These are phyloP conservation scores for Paramecium primaurelia DNA, from an alignment of 73 alveolate genomes.

Conservation along the genomic window DNA sequence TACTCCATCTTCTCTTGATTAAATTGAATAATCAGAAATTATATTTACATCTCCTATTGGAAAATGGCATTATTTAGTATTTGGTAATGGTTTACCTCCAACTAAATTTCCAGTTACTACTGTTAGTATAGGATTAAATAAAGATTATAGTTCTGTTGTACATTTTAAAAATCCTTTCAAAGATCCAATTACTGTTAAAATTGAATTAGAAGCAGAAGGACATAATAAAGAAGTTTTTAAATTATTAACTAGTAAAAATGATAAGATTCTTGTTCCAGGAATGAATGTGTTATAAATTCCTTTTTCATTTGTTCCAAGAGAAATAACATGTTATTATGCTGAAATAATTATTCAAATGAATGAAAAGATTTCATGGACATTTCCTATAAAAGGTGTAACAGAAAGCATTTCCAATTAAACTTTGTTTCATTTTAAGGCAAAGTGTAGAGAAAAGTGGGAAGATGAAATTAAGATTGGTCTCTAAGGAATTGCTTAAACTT, in stretches of 20 bases:
- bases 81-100: conserved; percentile 97
- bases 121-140: conserved; percentile 91
- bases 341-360: conserved; percentile 83
- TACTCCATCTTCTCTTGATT: conserved; percentile 89
- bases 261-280: conserved; percentile 90
- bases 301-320: conserved; percentile 84
- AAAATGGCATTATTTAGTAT: conserved; percentile 93
- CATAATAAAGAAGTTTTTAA: conserved; percentile 82
- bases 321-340: conserved; percentile 90
- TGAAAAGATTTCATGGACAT: conserved; percentile 58
- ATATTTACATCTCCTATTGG: conserved; percentile 91
- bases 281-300: conserved; percentile 86
- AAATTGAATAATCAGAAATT: conserved; percentile 78
- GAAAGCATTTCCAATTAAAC: conserved; percentile 39
- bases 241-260: conserved; percentile 76
- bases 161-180: conserved; percentile 97
- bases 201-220: conserved; percentile 73
- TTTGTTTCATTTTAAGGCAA: conserved; percentile 37
- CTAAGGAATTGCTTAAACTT: conserved; percentile 46
- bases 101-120: conserved; percentile 93
- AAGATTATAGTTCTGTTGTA: conserved; percentile 89
- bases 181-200: conserved; percentile 79
- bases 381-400: conserved; percentile 58
- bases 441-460: conserved; percentile 55
- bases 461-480: conserved; percentile 54